These are phyloP conservation scores for Amanita muscaria DNA, from an alignment of 768 basidiomycete genomes.

Conservation along the genomic window DNA sequence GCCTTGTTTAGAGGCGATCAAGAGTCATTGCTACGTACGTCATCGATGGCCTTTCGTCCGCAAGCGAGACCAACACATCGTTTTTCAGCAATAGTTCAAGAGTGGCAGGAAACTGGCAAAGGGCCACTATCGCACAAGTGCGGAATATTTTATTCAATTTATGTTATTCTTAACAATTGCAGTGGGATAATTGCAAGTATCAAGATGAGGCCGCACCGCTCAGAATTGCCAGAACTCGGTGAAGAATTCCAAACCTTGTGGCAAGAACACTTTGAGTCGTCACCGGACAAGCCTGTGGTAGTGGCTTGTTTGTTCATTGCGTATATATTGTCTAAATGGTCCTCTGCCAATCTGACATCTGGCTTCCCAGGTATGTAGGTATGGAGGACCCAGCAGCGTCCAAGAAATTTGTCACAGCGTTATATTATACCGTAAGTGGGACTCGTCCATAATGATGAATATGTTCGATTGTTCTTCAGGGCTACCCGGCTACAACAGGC, in stretches of 20 bases:
- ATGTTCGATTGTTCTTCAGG: conserved; percentile 20
- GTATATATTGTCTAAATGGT: no score
- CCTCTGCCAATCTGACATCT: no score
- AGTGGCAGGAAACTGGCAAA: conserved; percentile 27
- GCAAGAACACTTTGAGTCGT: conserved; percentile 39
- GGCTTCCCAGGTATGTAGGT: conserved; percentile 16
- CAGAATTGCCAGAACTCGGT: conserved; percentile 43
- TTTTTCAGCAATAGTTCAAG: conserved; percentile 15
- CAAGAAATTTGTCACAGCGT: conserved; percentile 20
- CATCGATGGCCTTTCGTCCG: no score
- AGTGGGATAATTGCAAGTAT: conserved; percentile 48
- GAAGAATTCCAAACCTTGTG: conserved; percentile 40
- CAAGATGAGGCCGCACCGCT: conserved; percentile 42
- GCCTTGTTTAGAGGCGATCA: conserved; percentile 31
- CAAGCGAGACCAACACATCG: no score
- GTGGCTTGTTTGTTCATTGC: conserved; percentile 32
- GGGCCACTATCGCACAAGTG: conserved; percentile 51
- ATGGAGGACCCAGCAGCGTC: conserved; percentile 12
- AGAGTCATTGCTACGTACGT: conserved; percentile 32
- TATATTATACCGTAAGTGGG: conserved; percentile 13
- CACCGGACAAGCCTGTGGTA: conserved; percentile 48
- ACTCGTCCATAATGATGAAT: not conserved
- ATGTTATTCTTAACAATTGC: conserved; percentile 12
- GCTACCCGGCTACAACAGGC: conserved; percentile 40
- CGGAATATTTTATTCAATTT: not conserved